A percentile compares a stretch with the other conserved stretches of the same genome.
Conservation (phyloP, 169 alveolate genomes). For the Cryptosporidium baileyi region DNA sequence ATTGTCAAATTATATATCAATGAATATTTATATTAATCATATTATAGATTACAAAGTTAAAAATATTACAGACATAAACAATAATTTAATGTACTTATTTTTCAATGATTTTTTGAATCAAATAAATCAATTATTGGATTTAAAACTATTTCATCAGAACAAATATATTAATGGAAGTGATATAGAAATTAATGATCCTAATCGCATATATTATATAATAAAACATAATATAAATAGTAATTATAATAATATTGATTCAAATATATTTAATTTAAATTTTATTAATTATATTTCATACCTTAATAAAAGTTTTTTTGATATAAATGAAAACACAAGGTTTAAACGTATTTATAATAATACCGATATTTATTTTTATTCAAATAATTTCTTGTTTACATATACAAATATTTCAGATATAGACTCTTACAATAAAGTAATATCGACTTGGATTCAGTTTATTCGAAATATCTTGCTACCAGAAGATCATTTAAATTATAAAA, state of each 20-base stretch:
- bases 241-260: not conserved
- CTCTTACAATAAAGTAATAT: not conserved
- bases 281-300: not conserved
- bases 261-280: not conserved
- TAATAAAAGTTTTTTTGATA: not conserved
- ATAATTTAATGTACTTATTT: not conserved
- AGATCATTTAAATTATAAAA: not conserved
- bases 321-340: not conserved
- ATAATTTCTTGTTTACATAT: not conserved
- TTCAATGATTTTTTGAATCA: constrained; percentile 6
- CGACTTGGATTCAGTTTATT: not conserved
- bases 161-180: not conserved
- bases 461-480: not conserved
- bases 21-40: not conserved
- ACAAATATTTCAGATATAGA: not conserved
- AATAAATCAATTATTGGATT: not conserved
- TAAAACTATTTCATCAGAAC: not conserved
- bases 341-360: not conserved
- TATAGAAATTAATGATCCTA: not conserved
- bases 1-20: not conserved
- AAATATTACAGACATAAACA: not conserved
- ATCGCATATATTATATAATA: not conserved
- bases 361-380: not conserved
- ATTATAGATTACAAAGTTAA: constrained; percentile 1
- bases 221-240: not conserved